phyloP scores from a whole-genome alignment of 306 rosid species.

The Lathyrus aphaca region DNA sequence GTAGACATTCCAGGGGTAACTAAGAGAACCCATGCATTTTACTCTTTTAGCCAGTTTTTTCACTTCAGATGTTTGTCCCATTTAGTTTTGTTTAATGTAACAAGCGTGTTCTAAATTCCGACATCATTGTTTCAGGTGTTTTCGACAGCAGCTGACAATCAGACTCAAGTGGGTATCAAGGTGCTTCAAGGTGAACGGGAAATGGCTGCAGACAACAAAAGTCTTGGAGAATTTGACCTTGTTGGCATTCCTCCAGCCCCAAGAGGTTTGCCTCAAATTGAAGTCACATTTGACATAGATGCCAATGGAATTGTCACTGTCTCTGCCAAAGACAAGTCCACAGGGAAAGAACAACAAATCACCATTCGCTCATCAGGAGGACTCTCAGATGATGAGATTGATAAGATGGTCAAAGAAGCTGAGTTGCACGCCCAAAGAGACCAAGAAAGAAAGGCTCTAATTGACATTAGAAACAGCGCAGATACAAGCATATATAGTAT shows the following conservation, averaged over 20 bases:
- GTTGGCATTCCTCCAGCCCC: slow-evolving; percentile 92
- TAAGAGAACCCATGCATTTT: not conserved
- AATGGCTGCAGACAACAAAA: slow-evolving; percentile 91
- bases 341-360: slow-evolving; percentile 87
- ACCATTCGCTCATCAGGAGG: slow-evolving; percentile 95
- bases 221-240: slow-evolving; percentile 88
- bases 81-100: not conserved
- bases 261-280: slow-evolving; percentile 91
- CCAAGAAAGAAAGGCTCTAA: slow-evolving; percentile 84
- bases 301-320: slow-evolving; percentile 98
- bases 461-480: slow-evolving; percentile 81
- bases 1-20: not conserved
- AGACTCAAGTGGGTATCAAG: slow-evolving; percentile 92
- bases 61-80: not conserved
- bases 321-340: slow-evolving; percentile 97
- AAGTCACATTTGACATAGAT: slow-evolving; percentile 91
- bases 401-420: slow-evolving; percentile 89
- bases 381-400: slow-evolving; percentile 82
- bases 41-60: not conserved
- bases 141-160: slow-evolving; percentile 94
- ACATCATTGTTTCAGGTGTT: slow-evolving; percentile 57
- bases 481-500: slow-evolving; percentile 83
- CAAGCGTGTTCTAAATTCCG: slow-evolving; percentile 23
- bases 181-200: slow-evolving; percentile 95
- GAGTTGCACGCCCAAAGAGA: slow-evolving; percentile 89